phyloP scores from a whole-genome alignment of 495 filamentous ascomycete species.

The Xylaria venustula region DNA sequence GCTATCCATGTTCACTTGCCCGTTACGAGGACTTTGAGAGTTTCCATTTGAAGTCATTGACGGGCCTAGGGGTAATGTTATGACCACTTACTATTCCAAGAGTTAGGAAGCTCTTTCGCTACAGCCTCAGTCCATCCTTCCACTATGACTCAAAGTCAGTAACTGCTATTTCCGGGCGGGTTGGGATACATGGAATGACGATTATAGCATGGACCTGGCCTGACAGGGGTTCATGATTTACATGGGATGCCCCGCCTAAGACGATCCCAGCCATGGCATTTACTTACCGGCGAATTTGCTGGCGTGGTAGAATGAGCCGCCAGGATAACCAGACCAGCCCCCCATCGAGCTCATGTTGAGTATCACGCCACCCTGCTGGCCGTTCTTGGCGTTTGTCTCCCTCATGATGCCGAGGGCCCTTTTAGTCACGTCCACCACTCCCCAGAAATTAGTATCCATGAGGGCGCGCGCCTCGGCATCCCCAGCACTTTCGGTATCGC shows the following conservation, averaged over 20 bases:
- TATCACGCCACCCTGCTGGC: slow-evolving; percentile 47
- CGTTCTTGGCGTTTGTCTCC: slow-evolving; percentile 32
- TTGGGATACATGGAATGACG: slow-evolving; percentile 19
- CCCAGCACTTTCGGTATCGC: slow-evolving; percentile 45
- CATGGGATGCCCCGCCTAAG: slow-evolving; percentile 15
- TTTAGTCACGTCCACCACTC: slow-evolving; percentile 42
- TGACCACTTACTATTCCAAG: slow-evolving; percentile 53
- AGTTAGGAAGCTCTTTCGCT: slow-evolving; percentile 45
- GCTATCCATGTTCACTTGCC: slow-evolving; percentile 49
- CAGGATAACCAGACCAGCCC: slow-evolving; percentile 46
- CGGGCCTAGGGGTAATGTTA: slow-evolving; percentile 22
- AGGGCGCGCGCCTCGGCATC: slow-evolving; percentile 38
- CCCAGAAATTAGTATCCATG: slow-evolving; percentile 58
- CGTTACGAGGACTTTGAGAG: neutral
- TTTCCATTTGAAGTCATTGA: neutral
- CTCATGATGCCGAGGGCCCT: slow-evolving; percentile 48
- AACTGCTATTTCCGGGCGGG: neutral
- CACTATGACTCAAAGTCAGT: slow-evolving; percentile 22
- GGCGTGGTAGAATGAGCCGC: slow-evolving; percentile 53
- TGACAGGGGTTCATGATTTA: too few species aligned
- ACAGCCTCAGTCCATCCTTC: slow-evolving; percentile 56
- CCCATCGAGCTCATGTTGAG: slow-evolving; percentile 55
- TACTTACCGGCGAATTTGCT: slow-evolving; percentile 40
- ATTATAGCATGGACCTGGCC: slow-evolving; percentile 31
- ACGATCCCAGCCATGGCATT: too few species aligned